These are phyloP conservation scores for Thecaphora thlaspeos DNA, from an alignment of 1,284 basidiomycete genomes.

Conservation along the genomic window DNA sequence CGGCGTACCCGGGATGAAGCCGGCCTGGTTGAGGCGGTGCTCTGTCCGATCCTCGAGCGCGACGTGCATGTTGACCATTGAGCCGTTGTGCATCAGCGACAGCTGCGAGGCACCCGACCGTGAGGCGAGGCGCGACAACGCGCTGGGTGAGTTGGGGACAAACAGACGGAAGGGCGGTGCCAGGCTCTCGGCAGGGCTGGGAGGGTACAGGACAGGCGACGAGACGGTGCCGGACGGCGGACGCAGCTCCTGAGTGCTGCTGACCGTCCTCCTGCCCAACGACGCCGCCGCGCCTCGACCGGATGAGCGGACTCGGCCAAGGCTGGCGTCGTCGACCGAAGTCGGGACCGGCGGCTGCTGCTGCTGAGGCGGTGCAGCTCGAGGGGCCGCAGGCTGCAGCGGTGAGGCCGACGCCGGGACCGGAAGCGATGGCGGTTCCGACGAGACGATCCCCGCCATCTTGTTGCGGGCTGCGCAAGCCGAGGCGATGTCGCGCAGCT, in stretches of 20 bases:
- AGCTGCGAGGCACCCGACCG: conserved; percentile 39
- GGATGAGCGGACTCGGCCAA: no score
- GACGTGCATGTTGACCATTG: conserved; percentile 60
- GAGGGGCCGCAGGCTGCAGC: conserved; percentile 12
- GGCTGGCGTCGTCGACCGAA: conserved; percentile 1
- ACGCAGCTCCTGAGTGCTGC: background rate
- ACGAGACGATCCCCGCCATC: conserved; percentile 7
- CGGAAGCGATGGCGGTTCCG: background rate
- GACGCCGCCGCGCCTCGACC: no score
- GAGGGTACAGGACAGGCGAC: conserved; percentile 9
- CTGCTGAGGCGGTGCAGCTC: no score
- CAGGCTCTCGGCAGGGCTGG: conserved; percentile 30
- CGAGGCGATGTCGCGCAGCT: conserved; percentile 37
- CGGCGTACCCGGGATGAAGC: conserved; percentile 37
- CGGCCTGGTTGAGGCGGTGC: conserved; percentile 41
- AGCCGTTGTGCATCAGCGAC: conserved; percentile 57
- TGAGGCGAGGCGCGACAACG: conserved; percentile 17
- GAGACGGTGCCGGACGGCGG: background rate
- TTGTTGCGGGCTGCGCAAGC: conserved; percentile 38
- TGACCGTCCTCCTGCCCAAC: background rate
- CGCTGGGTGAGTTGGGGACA: conserved; percentile 31
- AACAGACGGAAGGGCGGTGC: conserved; percentile 45
- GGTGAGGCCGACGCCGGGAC: conserved; percentile 6
- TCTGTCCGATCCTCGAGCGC: conserved; percentile 47
- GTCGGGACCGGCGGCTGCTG: conserved; percentile 1